Base-by-base conservation (phyloP, 805 yeast genomes). In the Yarrowia divulgata region DNA sequence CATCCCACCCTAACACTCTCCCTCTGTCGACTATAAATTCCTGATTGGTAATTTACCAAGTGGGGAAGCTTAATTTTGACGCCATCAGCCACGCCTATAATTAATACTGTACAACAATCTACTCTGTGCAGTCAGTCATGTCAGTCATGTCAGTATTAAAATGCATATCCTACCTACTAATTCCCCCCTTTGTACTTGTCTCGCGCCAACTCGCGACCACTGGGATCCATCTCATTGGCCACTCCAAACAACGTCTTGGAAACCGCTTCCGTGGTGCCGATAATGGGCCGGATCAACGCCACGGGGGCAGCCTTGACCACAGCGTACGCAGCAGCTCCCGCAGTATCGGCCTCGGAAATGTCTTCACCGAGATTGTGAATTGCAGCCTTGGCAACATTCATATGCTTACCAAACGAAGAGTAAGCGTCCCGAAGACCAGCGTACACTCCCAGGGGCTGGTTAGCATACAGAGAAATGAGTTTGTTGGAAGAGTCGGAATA, bases 181-280 rank as follows among this genome's bases (percentile, higher is more conserved):
- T 10, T 55, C 10, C 8, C 34, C 23, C 43, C 49, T 42, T 71
- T 71, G 68, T 71, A 71, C 57, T 71, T 73, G 64, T 90, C 96
- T 68, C 84, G 84, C 4, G 88, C 81, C 70, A 85, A 87, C 49
- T 79, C 76, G 67, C 85, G 82, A 71, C 88, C 86, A 29, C 82
- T 82, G 1, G 93, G 89, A 75, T 91, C 94, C 42, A 93, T 79
- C 71, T 89, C 90, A 75, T 92, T 93, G 49, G 92, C 87, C 8
- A 93, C 83, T 0, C 98, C 98, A 80, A 91, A 84, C 64, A 93
- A 81, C 0, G 97, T 85, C 74, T 88, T 90, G 7, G 94, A 89
- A 8, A 93, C 83, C 0, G 97, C 97, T 76, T 92, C 97, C 0
- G 97, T 90, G 0, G 97, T 92, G 1, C 98, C 98, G 73, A 93